phyloP scores from a whole-genome alignment of 495 filamentous ascomycete genomes.

The Penicillium pancosmium region DNA sequence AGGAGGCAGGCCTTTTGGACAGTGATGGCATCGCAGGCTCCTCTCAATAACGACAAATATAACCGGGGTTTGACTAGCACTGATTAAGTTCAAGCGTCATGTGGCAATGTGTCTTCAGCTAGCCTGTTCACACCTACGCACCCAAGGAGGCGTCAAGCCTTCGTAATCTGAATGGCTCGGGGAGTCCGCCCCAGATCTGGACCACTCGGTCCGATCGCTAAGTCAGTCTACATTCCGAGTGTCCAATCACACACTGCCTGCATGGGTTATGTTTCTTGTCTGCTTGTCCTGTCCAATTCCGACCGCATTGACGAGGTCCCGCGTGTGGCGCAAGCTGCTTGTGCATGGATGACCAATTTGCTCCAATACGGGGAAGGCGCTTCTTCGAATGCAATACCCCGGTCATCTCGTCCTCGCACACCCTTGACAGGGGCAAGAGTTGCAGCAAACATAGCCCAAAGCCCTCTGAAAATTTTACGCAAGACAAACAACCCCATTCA shows the following conservation, averaged over 20 bases:
- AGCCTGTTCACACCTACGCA: neutral
- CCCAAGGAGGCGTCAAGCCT: constrained; percentile 8
- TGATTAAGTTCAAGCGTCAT: constrained; percentile 15
- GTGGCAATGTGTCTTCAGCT: constrained; percentile 14
- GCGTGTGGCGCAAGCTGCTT: constrained; percentile 23
- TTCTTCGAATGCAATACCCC: constrained; percentile 15
- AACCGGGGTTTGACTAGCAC: constrained; percentile 21
- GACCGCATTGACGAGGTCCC: constrained; percentile 10
- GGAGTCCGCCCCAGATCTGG: constrained; percentile 19
- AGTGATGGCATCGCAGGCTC: constrained; percentile 37
- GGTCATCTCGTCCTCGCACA: neutral
- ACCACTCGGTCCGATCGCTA: constrained; percentile 23
- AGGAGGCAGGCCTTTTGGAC: constrained; percentile 58
- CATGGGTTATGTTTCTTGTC: constrained; percentile 20
- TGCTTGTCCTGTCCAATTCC: constrained; percentile 11
- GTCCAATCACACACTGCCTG: constrained; percentile 15
- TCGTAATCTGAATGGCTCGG: constrained; percentile 29
- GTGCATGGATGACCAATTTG: constrained; percentile 21
- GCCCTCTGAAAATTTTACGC: constrained; percentile 2
- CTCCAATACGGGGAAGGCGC: constrained; percentile 14
- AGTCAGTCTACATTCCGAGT: constrained; percentile 15
- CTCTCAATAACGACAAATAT: constrained; percentile 22
- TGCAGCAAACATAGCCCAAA: constrained; percentile 6
- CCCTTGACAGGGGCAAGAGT: constrained; percentile 17
- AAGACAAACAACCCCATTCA: constrained; percentile 3